phyloP scores from a whole-genome alignment of 805 yeast species.

The Cyberlindnera maritima region DNA sequence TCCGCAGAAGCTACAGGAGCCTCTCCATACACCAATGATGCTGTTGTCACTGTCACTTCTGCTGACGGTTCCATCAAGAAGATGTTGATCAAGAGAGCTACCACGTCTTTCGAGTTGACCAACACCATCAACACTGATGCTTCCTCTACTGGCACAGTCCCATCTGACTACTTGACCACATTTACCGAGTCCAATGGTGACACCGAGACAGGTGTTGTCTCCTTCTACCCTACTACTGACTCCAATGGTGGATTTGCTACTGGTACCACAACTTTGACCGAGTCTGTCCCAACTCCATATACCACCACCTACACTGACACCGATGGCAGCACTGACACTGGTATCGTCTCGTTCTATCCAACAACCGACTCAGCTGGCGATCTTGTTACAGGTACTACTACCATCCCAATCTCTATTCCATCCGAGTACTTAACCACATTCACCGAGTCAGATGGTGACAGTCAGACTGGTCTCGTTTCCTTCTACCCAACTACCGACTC shows the following conservation, averaged over 20 bases:
- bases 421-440: conserved; percentile 10
- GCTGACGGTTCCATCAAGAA: conserved; percentile 8
- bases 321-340: background rate
- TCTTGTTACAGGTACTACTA: too few species aligned
- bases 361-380: background rate
- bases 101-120: conserved; percentile 4
- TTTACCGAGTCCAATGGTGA: conserved; percentile 9
- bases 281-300: conserved; percentile 6
- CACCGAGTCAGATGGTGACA: conserved; percentile 8
- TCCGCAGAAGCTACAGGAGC: conserved; percentile 15
- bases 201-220: conserved; percentile 8
- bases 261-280: background rate
- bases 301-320: conserved; percentile 4
- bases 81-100: conserved; percentile 13
- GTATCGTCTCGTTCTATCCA: background rate
- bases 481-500: conserved; percentile 8
- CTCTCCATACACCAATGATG: conserved; percentile 19
- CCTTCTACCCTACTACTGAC: conserved; percentile 11
- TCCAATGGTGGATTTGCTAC: conserved; percentile 5
- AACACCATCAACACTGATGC: conserved; percentile 8
- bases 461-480: conserved; percentile 8
- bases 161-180: conserved; percentile 7
- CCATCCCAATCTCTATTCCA: too few species aligned
- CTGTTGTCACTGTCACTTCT: conserved; percentile 12
- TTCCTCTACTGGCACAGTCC: background rate